These are phyloP conservation scores for Singerocomus inundabilis DNA, from an alignment of 1,284 basidiomycete species.

Conservation along the genomic window DNA sequence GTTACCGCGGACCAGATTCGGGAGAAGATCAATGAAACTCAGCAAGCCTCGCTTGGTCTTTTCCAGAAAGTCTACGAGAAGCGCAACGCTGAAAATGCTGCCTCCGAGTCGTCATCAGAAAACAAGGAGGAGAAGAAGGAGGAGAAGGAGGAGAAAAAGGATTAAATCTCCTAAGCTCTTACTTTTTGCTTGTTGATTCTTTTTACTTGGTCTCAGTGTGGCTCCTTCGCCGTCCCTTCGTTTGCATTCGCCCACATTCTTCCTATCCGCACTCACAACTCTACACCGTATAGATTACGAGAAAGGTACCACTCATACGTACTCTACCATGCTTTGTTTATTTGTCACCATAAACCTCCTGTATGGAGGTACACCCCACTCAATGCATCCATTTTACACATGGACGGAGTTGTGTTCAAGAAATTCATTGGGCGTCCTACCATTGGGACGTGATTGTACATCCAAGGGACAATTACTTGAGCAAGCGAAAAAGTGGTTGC, in stretches of 20 bases:
- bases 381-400: constrained; percentile 16
- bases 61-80: constrained; percentile 99
- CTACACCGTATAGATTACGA: constrained; percentile 30
- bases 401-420: too few relatives aligned
- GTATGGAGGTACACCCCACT: constrained; percentile 23
- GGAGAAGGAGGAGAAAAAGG: too few relatives aligned
- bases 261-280: constrained; percentile 9
- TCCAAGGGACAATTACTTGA: too few relatives aligned
- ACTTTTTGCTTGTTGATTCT: neutral
- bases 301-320: constrained; percentile 30
- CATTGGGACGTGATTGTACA: too few relatives aligned
- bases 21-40: constrained; percentile 93
- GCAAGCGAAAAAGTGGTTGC: too few relatives aligned
- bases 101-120: constrained; percentile 45
- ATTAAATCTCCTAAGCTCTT: constrained; percentile 41
- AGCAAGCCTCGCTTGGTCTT: constrained; percentile 92
- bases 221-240: constrained; percentile 25
- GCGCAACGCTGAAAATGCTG: constrained; percentile 67
- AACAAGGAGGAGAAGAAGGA: constrained; percentile 72
- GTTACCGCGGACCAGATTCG: constrained; percentile 87
- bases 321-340: constrained; percentile 27
- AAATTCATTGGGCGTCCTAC: too few relatives aligned
- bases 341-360: constrained; percentile 13
- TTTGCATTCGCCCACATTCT: constrained; percentile 19
- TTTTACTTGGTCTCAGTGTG: constrained; percentile 15